Evolutionary conservation across 2,329 filamentous ascomycete genomes (phyloP).

Genomic region (Cladophialophora exuberans): DNA sequence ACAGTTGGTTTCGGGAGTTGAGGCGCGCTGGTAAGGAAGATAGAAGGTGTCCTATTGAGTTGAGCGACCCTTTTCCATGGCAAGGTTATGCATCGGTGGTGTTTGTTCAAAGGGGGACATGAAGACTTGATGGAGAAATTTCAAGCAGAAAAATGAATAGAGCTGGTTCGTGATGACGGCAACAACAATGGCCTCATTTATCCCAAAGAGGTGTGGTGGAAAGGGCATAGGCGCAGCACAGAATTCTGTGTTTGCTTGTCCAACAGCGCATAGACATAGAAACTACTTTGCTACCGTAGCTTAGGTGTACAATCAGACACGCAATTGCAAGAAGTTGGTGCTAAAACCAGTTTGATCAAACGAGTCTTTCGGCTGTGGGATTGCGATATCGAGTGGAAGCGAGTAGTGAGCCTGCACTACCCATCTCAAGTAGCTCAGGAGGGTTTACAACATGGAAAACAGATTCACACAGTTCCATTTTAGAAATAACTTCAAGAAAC

Average conservation of each 20-base stretch:
- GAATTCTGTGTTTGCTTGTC: too few relatives aligned
- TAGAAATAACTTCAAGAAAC: too few relatives aligned
- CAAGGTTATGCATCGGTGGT: conserved; percentile 1
- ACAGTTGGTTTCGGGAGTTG: conserved; percentile 15
- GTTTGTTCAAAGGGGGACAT: not conserved
- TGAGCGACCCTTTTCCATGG: not conserved
- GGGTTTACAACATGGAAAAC: too few relatives aligned
- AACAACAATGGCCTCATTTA: not conserved
- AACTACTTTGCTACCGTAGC: conserved; percentile 10
- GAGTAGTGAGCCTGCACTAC: too few relatives aligned
- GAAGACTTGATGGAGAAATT: not conserved
- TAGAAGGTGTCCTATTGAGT: conserved; percentile 8
- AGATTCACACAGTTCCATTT: too few relatives aligned
- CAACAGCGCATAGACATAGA: conserved; percentile 22
- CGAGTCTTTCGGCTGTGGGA: too few relatives aligned
- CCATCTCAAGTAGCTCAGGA: too few relatives aligned
- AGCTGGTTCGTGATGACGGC: not conserved
- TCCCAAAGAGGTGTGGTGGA: not conserved
- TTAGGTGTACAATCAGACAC: conserved; percentile 15
- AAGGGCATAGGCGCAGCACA: not conserved
- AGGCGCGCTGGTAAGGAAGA: conserved; percentile 5
- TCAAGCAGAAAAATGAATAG: conserved; percentile 1
- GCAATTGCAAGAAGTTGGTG: not conserved
- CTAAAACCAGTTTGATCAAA: not conserved
- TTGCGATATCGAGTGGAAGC: not conserved